Conservation (phyloP, 176 grass and related monocot species). For the Pontederia paniculata region DNA sequence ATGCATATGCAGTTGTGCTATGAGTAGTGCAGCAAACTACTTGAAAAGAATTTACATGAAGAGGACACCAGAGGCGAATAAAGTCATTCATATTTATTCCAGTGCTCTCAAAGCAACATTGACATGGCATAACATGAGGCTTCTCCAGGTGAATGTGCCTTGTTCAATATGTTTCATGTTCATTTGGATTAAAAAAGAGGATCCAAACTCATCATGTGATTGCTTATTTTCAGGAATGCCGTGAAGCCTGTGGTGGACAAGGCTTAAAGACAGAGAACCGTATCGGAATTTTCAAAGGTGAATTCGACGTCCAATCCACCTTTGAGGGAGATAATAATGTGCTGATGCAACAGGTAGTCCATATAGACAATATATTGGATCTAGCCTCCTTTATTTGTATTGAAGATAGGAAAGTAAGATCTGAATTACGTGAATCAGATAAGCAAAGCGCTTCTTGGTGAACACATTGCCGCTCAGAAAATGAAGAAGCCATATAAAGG, state of each 20-base stretch:
- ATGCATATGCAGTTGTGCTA: slow-evolving; percentile 60
- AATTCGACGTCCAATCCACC: slow-evolving; percentile 96
- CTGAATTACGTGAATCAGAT: slow-evolving; percentile 46
- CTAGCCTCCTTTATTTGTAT: slow-evolving; percentile 12
- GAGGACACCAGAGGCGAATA: slow-evolving; percentile 68
- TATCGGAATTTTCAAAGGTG: slow-evolving; percentile 82
- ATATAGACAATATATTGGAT: slow-evolving; percentile 13
- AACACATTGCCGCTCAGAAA: slow-evolving; percentile 50
- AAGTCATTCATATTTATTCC: slow-evolving; percentile 85
- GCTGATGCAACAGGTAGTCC: slow-evolving; percentile 83
- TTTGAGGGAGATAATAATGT: slow-evolving; percentile 99
- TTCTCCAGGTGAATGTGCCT: slow-evolving; percentile 54
- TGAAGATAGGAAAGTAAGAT: slow-evolving; percentile 11
- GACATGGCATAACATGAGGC: slow-evolving; percentile 95
- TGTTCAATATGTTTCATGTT: background rate
- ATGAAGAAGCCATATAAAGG: slow-evolving; percentile 63
- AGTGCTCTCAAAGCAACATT: slow-evolving; percentile 88
- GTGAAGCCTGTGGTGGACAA: slow-evolving; percentile 91
- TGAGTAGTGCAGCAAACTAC: slow-evolving; percentile 76
- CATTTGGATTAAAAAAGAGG: background rate
- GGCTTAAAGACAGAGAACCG: slow-evolving; percentile 94
- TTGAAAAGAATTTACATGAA: slow-evolving; percentile 75
- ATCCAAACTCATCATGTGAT: slow-evolving; percentile 8
- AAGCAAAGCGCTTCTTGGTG: slow-evolving; percentile 87
- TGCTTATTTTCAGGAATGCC: slow-evolving; percentile 59